phyloP scores from a whole-genome alignment of 768 basidiomycete genomes.

The Agaricus bisporus region DNA sequence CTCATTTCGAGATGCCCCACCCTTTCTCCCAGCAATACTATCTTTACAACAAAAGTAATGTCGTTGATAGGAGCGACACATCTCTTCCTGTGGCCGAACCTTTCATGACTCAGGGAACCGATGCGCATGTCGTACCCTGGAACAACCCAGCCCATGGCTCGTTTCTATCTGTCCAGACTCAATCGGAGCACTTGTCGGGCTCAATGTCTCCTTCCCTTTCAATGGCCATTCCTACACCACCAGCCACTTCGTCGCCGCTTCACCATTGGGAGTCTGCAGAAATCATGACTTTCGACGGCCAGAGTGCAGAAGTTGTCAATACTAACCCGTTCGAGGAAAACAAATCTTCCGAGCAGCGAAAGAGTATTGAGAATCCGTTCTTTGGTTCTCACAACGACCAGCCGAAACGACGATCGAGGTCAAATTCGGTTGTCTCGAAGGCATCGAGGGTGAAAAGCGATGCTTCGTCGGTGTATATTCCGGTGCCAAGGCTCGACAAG shows the following conservation, averaged over 20 bases:
- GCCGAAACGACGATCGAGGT: constrained; percentile 21
- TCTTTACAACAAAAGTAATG: constrained; percentile 24
- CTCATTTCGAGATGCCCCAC: constrained; percentile 32
- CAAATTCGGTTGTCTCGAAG: constrained; percentile 30
- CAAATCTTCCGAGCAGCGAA: constrained; percentile 21
- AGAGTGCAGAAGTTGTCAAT: constrained; percentile 22
- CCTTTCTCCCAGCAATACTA: constrained; percentile 59
- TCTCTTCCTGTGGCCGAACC: constrained; percentile 6
- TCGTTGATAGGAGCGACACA: constrained; percentile 17
- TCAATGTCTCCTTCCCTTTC: constrained; percentile 44
- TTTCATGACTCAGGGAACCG: neutral
- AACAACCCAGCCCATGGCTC: constrained; percentile 4
- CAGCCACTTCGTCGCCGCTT: constrained; percentile 38
- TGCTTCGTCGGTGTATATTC: neutral
- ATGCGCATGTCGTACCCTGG: constrained; percentile 1
- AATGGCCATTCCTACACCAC: constrained; percentile 59
- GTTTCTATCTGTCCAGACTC: constrained; percentile 3
- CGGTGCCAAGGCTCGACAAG: constrained; percentile 9
- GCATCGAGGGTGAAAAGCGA: neutral
- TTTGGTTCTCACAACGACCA: constrained; percentile 26
- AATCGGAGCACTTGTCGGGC: constrained; percentile 18
- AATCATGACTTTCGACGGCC: constrained; percentile 41
- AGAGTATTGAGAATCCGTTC: constrained; percentile 38
- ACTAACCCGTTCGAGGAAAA: constrained; percentile 25
- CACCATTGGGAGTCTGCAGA: constrained; percentile 72